Evolutionary conservation across 129 eudicot genomes (phyloP).

Genomic region (Tagetes patula): DNA sequence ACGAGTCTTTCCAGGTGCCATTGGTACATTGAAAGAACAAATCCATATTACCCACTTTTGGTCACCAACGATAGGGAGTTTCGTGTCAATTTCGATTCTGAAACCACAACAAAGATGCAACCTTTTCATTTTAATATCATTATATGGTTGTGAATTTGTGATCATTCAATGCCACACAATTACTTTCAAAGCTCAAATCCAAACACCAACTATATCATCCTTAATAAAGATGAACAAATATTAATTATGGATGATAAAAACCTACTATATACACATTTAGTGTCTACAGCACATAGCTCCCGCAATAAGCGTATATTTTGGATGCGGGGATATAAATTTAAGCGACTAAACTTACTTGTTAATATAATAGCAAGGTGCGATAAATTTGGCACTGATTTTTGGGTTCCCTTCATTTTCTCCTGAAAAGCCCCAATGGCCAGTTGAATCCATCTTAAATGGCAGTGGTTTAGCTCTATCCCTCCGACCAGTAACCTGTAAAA

Average conservation of each 20-base stretch:
- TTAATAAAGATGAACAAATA: not conserved
- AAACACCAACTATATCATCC: not conserved
- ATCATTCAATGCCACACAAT: not conserved
- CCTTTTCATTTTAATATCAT: not conserved
- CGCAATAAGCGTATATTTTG: not conserved
- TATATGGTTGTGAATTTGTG: no score
- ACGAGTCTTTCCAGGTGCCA: constrained; percentile 98
- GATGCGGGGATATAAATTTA: not conserved
- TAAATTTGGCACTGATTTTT: constrained; percentile 72
- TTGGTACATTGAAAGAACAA: constrained; percentile 94
- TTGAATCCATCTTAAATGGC: constrained; percentile 83
- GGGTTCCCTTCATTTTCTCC: constrained; percentile 91
- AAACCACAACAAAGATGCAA: constrained; percentile 23
- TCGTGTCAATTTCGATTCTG: constrained; percentile 87
- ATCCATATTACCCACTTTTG: constrained; percentile 99
- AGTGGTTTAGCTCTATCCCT: constrained; percentile 96
- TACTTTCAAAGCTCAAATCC: not conserved
- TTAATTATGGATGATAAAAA: not conserved
- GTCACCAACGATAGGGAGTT: constrained; percentile 91
- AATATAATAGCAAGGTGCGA: constrained; percentile 84
- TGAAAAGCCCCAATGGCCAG: constrained; percentile 87
- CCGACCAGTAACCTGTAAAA: constrained; percentile 88
- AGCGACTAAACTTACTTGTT: constrained; percentile 64
- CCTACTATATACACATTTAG: not conserved
- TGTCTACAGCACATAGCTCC: constrained; percentile 14